Evolutionary conservation across 768 basidiomycete species (phyloP).

Genomic region (Leccinum subgranulosum): DNA sequence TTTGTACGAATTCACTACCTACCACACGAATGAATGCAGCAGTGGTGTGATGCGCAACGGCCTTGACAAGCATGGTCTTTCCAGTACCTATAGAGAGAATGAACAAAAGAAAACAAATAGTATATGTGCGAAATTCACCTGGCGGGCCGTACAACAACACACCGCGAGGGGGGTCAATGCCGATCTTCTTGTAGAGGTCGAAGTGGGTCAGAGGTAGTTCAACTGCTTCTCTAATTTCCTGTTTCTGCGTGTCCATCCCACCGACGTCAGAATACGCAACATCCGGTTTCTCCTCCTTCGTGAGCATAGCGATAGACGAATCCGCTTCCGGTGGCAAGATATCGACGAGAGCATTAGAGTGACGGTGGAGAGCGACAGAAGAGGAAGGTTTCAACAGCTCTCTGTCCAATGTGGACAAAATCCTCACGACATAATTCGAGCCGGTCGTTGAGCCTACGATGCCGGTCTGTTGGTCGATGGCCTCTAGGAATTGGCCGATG

Average conservation of each 20-base stretch:
- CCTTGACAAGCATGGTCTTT: constrained; percentile 99
- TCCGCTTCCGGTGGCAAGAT: constrained; percentile 98
- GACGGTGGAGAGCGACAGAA: constrained; percentile 96
- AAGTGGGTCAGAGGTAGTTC: constrained; percentile 96
- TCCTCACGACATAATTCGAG: constrained; percentile 96
- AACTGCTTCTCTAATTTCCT: constrained; percentile 98
- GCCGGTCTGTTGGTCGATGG: constrained; percentile 95
- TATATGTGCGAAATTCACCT: constrained; percentile 45
- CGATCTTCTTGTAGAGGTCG: constrained; percentile 98
- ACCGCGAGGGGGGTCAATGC: constrained; percentile 97
- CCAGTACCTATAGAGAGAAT: constrained; percentile 72
- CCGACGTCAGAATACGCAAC: constrained; percentile 93
- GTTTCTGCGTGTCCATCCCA: constrained; percentile 97
- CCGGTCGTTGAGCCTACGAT: constrained; percentile 98
- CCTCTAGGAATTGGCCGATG: constrained; percentile 98
- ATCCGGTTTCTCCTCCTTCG: constrained; percentile 92
- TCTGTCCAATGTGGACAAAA: constrained; percentile 93
- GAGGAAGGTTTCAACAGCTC: constrained; percentile 96
- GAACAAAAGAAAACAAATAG: background rate
- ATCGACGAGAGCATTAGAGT: constrained; percentile 98
- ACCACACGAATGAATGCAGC: constrained; percentile 98
- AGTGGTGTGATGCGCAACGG: constrained; percentile 97
- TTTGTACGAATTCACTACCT: constrained; percentile 98
- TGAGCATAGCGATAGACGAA: constrained; percentile 93
- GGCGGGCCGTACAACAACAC: constrained; percentile 97